A percentile compares a stretch with the other conserved stretches of the same genome.
Evolutionary conservation across 345 rosid species (phyloP).

Genomic region (Anacardium occidentale): DNA sequence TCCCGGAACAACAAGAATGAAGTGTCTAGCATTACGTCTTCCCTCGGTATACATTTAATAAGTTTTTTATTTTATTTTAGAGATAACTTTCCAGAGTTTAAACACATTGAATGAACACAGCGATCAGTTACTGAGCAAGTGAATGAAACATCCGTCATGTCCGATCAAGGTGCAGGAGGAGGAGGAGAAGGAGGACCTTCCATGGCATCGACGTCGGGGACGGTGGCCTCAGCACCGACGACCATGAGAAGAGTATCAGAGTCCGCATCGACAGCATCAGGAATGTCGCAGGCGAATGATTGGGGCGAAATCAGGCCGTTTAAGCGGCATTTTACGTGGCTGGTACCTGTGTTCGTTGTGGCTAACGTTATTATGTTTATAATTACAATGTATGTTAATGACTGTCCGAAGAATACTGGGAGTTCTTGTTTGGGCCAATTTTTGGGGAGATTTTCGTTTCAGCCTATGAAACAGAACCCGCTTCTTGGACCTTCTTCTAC

Average conservation of each 20-base stretch:
- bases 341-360: constrained; percentile 67
- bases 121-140: no score
- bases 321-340: constrained; percentile 70
- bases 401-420: constrained; percentile 65
- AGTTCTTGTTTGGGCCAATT: constrained; percentile 50
- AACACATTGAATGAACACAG: no score
- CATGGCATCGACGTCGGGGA: constrained; percentile 4
- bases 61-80: no score
- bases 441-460: constrained; percentile 85
- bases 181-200: constrained; percentile 15
- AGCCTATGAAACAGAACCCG: constrained; percentile 84
- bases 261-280: background rate
- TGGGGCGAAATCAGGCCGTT: constrained; percentile 47
- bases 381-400: constrained; percentile 69
- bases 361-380: constrained; percentile 55
- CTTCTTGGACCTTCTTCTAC: constrained; percentile 86
- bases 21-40: no score
- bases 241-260: background rate
- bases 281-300: background rate
- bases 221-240: constrained; percentile 14
- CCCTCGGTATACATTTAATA: no score
- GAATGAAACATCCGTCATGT: background rate
- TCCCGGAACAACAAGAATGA: no score
- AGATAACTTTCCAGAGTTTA: no score
- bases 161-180: constrained; percentile 44